These are phyloP conservation scores for Sonneratia alba DNA, from an alignment of 345 rosid species.

Conservation along the genomic window DNA sequence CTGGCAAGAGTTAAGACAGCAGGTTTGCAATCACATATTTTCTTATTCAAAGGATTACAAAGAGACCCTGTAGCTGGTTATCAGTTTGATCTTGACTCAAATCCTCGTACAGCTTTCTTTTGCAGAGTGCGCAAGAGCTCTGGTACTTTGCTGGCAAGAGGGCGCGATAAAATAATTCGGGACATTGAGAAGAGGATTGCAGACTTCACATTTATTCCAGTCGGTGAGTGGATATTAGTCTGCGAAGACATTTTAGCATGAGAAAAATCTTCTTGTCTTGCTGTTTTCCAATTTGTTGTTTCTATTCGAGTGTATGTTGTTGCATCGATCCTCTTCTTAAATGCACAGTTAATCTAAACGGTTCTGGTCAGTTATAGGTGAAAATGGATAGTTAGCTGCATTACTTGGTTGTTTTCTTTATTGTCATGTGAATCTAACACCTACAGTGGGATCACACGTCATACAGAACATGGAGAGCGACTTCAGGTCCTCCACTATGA, in stretches of 20 bases:
- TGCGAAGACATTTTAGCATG: neutral
- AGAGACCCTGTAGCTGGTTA: neutral
- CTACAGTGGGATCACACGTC: neutral
- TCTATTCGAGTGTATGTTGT: neutral
- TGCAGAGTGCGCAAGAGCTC: slow-evolving; percentile 89
- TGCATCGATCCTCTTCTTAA: neutral
- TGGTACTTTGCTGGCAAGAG: slow-evolving; percentile 76
- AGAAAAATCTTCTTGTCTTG: slow-evolving; percentile 1
- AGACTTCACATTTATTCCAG: slow-evolving; percentile 84
- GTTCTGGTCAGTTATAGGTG: neutral
- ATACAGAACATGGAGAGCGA: slow-evolving; percentile 88
- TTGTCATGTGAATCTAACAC: neutral
- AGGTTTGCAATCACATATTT: slow-evolving; percentile 27
- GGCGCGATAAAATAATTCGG: slow-evolving; percentile 63
- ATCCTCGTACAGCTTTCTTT: neutral
- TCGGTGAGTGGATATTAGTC: slow-evolving; percentile 30
- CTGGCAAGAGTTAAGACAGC: slow-evolving; percentile 93
- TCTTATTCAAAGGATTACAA: neutral
- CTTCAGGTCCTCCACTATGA: slow-evolving; percentile 94
- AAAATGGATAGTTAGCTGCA: neutral
- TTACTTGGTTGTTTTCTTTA: neutral
- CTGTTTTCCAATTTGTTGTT: neutral
- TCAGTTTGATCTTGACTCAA: neutral
- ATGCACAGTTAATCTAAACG: neutral
- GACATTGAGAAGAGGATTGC: slow-evolving; percentile 81